Evolutionary conservation across 1,284 basidiomycete genomes (phyloP).

Genomic region (Coriolopsis trogii): DNA sequence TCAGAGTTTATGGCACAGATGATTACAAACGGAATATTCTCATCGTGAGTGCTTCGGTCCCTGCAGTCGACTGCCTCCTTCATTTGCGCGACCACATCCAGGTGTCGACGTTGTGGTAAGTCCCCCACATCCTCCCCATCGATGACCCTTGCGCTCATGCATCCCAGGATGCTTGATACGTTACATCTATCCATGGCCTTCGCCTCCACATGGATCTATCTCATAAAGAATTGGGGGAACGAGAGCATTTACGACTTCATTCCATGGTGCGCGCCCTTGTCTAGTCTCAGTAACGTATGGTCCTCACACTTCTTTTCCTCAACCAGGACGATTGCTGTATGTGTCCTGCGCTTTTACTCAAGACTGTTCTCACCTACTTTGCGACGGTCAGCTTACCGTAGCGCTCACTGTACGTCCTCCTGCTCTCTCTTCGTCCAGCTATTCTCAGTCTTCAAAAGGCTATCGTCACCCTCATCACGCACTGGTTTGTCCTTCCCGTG

Average conservation of each 20-base stretch:
- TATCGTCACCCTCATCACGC: slow-evolving; percentile 34
- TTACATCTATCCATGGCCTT: slow-evolving; percentile 36
- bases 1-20: slow-evolving; percentile 20
- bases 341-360: neutral
- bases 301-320: too few relatives aligned
- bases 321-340: slow-evolving; percentile 28
- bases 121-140: neutral
- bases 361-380: neutral
- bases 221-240: slow-evolving; percentile 34
- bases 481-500: slow-evolving; percentile 37
- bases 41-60: slow-evolving; percentile 13
- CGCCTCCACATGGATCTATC: slow-evolving; percentile 38
- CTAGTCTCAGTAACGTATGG: too few relatives aligned
- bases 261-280: slow-evolving; percentile 30
- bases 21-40: slow-evolving; percentile 19
- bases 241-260: slow-evolving; percentile 28
- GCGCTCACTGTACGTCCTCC: slow-evolving; percentile 23
- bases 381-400: slow-evolving; percentile 23
- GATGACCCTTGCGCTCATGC: neutral
- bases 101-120: slow-evolving; percentile 23
- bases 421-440: neutral
- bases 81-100: neutral
- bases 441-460: slow-evolving; percentile 22
- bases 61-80: too few relatives aligned
- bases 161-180: slow-evolving; percentile 35